A percentile compares a stretch with the other conserved stretches of the same genome.
Evolutionary conservation across 768 basidiomycete species (phyloP).

Genomic region (Leccinellum albellum): DNA sequence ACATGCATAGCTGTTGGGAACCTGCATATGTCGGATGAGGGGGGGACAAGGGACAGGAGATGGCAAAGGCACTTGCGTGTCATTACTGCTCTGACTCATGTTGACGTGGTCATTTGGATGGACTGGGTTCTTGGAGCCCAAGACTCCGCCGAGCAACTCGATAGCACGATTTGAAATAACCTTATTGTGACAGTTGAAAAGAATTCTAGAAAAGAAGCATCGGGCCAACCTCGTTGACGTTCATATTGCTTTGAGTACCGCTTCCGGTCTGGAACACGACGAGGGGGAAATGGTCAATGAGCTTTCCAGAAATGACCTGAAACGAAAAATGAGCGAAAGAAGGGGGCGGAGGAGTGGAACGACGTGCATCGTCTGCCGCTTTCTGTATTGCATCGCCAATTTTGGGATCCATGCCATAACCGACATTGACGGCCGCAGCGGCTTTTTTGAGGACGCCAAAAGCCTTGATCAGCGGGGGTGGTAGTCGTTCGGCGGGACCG

Average conservation of each 20-base stretch:
- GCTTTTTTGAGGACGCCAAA: constrained; percentile 98
- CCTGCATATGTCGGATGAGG: constrained; percentile 36
- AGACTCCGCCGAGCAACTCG: constrained; percentile 89
- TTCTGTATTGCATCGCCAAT: constrained; percentile 84
- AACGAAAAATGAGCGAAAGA: constrained; percentile 3
- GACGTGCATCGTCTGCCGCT: constrained; percentile 87
- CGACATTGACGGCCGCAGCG: constrained; percentile 83
- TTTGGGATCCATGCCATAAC: constrained; percentile 87
- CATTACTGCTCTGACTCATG: constrained; percentile 98
- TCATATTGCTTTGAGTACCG: constrained; percentile 99
- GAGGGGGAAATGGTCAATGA: constrained; percentile 93
- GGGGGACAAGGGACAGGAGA: background rate
- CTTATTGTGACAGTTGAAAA: constrained; percentile 33
- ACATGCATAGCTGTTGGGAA: constrained; percentile 99
- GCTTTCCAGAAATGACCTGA: constrained; percentile 92
- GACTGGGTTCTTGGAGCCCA: constrained; percentile 95
- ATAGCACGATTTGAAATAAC: constrained; percentile 99
- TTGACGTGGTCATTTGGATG: constrained; percentile 99
- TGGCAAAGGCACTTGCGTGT: constrained; percentile 62
- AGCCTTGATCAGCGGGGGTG: constrained; percentile 93
- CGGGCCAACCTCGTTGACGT: constrained; percentile 79
- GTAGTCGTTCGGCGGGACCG: constrained; percentile 88
- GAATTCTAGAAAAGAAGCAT: background rate
- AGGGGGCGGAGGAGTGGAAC: background rate
- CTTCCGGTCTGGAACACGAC: constrained; percentile 99